Evolutionary conservation across 768 basidiomycete genomes (phyloP), one percentile per base, ranked within the genome.

Genomic region (Rubroboletus satanas): DNA sequence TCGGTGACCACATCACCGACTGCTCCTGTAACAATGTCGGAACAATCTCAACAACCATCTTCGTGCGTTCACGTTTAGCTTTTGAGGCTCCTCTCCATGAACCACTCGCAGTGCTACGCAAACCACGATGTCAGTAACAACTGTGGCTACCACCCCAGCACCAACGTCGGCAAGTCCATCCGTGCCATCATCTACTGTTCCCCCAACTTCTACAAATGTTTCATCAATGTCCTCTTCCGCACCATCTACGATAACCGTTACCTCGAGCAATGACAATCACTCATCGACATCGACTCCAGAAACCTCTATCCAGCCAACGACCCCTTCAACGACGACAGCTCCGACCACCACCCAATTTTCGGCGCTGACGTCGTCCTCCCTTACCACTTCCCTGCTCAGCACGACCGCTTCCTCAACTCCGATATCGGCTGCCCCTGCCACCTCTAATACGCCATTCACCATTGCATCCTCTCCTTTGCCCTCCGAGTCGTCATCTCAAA

Each of bases 1-100:
- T 55, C 70, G 47, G 65, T 67, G 31, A 45, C 64, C 33, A 46
- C 62, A 23, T 49, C 66, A 21, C 47, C 67, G 4, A 42, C 45
- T 45, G 42, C 46, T 55, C 33, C 65, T 45, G 48, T 56, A 31
- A 42, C 58, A 42, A 56, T 45, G 12, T 56, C 59, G 29, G 11
- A 51, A 39, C 55, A 60, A 29, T 48, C 63, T 38, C 51, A 52
- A 26, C 49, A 52, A 32, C 32, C 56, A 45, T 58, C 61, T 43
- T 55, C 52, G 70, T 73, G 54, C 66, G 71, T 68, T 42, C 43
- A 51, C 14, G 36, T 54, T 31, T 37, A 51, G 29, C 31, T 52
- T 52, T 51, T 29, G 33, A 38, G 26, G 33, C 39, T 46, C 45
- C 28, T 59, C 23, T 49, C 38, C 56, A 52, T 59, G 52, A 71